A percentile compares a stretch with the other conserved stretches of the same genome.
phyloP scores from a whole-genome alignment of 805 yeast species.

The Debaryomyces prosopidis region DNA sequence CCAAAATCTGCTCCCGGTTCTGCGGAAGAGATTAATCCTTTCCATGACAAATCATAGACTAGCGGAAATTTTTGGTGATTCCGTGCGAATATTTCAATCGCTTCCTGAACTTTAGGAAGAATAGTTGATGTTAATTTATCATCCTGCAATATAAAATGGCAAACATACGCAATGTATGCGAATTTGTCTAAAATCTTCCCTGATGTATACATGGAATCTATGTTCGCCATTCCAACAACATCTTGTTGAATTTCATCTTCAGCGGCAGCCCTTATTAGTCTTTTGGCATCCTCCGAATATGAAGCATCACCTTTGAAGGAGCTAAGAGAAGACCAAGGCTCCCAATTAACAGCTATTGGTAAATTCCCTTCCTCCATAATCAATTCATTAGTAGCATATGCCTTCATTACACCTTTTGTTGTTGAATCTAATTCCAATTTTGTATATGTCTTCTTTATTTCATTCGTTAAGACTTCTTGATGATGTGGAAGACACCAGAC shows the following conservation, averaged over 20 bases:
- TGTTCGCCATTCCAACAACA: slow-evolving; percentile 55
- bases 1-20: slow-evolving; percentile 68
- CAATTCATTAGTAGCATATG: slow-evolving; percentile 40
- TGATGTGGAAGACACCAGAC: slow-evolving; percentile 57
- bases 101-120: slow-evolving; percentile 60
- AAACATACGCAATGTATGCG: slow-evolving; percentile 79
- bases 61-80: slow-evolving; percentile 75
- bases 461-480: slow-evolving; percentile 34
- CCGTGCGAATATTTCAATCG: slow-evolving; percentile 65
- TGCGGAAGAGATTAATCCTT: slow-evolving; percentile 74
- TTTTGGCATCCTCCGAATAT: slow-evolving; percentile 31
- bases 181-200: slow-evolving; percentile 90
- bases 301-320: slow-evolving; percentile 23
- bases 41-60: slow-evolving; percentile 77
- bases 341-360: slow-evolving; percentile 43
- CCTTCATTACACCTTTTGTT: slow-evolving; percentile 50
- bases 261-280: slow-evolving; percentile 48
- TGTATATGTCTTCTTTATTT: slow-evolving; percentile 26
- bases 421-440: slow-evolving; percentile 45
- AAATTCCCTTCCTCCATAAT: slow-evolving; percentile 40
- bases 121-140: slow-evolving; percentile 48
- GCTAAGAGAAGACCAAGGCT: slow-evolving; percentile 58
- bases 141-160: slow-evolving; percentile 65
- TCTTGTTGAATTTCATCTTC: slow-evolving; percentile 55
- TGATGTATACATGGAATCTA: slow-evolving; percentile 86